These are phyloP conservation scores for Paecilomyces niveus DNA, from an alignment of 2,329 filamentous ascomycete genomes.

Conservation along the genomic window DNA sequence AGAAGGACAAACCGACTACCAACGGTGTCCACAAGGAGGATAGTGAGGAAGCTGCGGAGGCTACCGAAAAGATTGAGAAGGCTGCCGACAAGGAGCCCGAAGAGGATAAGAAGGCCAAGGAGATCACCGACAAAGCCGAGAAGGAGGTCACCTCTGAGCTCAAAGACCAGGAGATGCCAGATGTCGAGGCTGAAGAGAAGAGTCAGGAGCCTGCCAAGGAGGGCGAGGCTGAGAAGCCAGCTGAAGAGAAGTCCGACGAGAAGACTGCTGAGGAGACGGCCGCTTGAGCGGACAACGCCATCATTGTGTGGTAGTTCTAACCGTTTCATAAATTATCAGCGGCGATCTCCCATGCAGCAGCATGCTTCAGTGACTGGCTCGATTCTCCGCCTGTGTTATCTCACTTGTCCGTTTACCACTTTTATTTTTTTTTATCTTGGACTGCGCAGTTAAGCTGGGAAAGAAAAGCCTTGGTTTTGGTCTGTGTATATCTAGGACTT, in stretches of 20 bases:
- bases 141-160: slow-evolving; percentile 28
- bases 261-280: slow-evolving; percentile 1
- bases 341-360: not conserved
- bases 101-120: slow-evolving; percentile 20
- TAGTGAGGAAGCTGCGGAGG: slow-evolving; percentile 17
- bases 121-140: slow-evolving; percentile 9
- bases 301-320: not conserved
- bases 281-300: not conserved
- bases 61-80: slow-evolving; percentile 20
- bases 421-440: not conserved
- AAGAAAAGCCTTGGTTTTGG: slow-evolving; percentile 1
- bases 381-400: not conserved
- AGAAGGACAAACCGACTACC: slow-evolving; percentile 37
- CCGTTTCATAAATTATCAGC: not conserved
- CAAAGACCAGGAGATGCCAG: slow-evolving; percentile 29
- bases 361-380: not conserved
- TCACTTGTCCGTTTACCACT: not conserved
- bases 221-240: not conserved
- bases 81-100: slow-evolving; percentile 26
- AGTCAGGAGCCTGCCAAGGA: slow-evolving; percentile 19
- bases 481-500: not conserved
- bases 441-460: not conserved
- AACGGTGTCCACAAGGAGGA: slow-evolving; percentile 36
- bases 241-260: not conserved
- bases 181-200: slow-evolving; percentile 33